A percentile compares a stretch with the other conserved stretches of the same genome.
These are phyloP conservation scores for Austroboletus sp. DNA, from an alignment of 1,284 basidiomycete species.

Conservation along the genomic window DNA sequence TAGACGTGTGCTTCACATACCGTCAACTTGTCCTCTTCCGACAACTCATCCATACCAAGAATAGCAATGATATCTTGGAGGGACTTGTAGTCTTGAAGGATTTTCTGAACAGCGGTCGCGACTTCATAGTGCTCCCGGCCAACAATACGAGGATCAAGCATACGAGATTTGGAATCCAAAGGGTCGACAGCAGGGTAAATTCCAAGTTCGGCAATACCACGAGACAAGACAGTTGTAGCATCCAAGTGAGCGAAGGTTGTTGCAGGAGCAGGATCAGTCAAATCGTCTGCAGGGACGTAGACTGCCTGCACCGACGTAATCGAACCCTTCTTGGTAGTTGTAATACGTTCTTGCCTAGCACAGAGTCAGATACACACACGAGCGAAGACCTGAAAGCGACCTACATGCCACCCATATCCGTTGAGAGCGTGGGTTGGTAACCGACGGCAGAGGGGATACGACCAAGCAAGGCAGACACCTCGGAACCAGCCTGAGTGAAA, in stretches of 20 bases:
- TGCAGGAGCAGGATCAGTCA: conserved; percentile 98
- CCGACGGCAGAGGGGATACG: conserved; percentile 99
- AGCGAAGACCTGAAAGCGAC: conserved; percentile 30
- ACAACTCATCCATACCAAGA: conserved; percentile 99
- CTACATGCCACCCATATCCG: conserved; percentile 99
- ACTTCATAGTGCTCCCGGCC: conserved; percentile 90
- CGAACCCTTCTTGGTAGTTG: conserved; percentile 99
- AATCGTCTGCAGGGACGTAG: conserved; percentile 98
- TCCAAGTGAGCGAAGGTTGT: conserved; percentile 99
- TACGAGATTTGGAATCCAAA: conserved; percentile 97
- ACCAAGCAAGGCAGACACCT: conserved; percentile 98
- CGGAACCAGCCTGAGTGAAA: conserved; percentile 99
- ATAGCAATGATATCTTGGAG: conserved; percentile 96
- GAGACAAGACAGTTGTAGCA: conserved; percentile 96
- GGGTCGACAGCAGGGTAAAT: conserved; percentile 99
- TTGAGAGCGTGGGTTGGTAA: conserved; percentile 98
- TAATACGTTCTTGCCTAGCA: conserved; percentile 90
- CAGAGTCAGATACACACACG: conserved; percentile 11
- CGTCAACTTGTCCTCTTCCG: conserved; percentile 97
- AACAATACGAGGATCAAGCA: conserved; percentile 97
- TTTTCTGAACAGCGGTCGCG: conserved; percentile 94
- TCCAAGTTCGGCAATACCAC: conserved; percentile 98
- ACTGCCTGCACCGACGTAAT: conserved; percentile 99
- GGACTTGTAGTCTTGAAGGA: conserved; percentile 99
- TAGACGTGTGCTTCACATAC: conserved; percentile 40